These are phyloP conservation scores for Parasarocladium wereldwijsianum DNA, from an alignment of 2,329 filamentous ascomycete species.

Conservation along the genomic window DNA sequence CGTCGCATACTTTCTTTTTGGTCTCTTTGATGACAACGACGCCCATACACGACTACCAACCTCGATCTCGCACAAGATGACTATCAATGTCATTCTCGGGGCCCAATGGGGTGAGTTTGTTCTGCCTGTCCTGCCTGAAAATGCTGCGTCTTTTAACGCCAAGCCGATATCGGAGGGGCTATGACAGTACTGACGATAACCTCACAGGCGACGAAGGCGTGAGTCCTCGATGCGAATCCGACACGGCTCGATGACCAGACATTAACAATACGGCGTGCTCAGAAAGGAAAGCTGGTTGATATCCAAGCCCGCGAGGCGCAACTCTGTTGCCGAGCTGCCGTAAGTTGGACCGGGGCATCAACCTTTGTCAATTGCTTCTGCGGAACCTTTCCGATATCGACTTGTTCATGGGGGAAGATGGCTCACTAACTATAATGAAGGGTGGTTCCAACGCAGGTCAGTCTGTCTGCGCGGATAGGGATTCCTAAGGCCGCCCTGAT, in stretches of 20 bases:
- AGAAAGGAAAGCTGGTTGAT: conserved; percentile 23
- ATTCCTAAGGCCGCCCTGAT: not conserved
- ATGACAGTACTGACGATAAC: conserved; percentile 10
- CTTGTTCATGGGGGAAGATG: conserved; percentile 9
- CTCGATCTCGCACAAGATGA: conserved; percentile 10
- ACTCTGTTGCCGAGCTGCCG: conserved; percentile 19
- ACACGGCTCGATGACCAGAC: conserved; percentile 5
- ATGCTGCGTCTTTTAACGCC: conserved; percentile 5
- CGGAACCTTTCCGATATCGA: conserved; percentile 7
- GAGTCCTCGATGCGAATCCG: conserved; percentile 8
- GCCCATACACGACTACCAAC: conserved; percentile 7
- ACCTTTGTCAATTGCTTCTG: conserved; percentile 8
- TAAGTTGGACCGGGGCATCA: conserved; percentile 9
- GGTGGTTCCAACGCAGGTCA: conserved; percentile 16
- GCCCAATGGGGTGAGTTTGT: conserved; percentile 22
- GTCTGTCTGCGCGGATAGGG: not conserved
- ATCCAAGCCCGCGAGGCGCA: conserved; percentile 16
- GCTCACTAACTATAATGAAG: conserved; percentile 11
- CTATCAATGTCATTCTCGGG: conserved; percentile 19
- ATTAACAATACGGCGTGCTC: conserved; percentile 9
- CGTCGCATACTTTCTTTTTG: conserved; percentile 1
- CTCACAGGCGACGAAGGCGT: conserved; percentile 20
- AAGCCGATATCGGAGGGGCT: conserved; percentile 10
- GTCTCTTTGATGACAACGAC: conserved; percentile 7
- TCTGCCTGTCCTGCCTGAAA: conserved; percentile 7